These are phyloP conservation scores for Fagopyrum esculentum DNA, from an alignment of 148 eudicot genomes.

Conservation along the genomic window DNA sequence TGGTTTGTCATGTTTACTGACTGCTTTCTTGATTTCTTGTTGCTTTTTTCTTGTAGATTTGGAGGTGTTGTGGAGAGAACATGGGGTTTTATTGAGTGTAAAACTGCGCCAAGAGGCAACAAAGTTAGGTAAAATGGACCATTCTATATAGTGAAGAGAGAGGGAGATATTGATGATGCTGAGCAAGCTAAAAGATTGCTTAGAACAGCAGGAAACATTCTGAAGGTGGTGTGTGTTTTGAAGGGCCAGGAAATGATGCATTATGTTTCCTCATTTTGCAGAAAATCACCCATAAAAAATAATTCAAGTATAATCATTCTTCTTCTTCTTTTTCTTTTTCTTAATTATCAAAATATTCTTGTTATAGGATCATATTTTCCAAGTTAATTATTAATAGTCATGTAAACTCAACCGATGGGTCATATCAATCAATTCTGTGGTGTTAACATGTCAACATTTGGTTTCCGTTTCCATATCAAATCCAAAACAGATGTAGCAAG, in stretches of 20 bases:
- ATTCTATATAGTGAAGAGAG: neutral
- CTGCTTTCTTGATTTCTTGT: neutral
- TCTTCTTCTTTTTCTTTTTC: no score
- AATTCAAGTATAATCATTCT: no score
- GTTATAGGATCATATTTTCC: no score
- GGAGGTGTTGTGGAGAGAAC: constrained; percentile 9
- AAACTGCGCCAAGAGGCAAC: neutral
- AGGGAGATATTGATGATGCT: constrained; percentile 9
- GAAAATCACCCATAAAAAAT: no score
- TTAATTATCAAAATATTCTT: no score
- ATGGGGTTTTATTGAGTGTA: constrained; percentile 16
- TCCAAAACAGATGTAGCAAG: constrained; percentile 8
- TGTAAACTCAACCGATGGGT: no score
- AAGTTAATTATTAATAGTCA: no score
- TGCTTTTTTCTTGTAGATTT: neutral
- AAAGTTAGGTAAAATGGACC: constrained; percentile 27
- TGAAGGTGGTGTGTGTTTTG: constrained; percentile 7
- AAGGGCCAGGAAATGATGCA: constrained; percentile 6
- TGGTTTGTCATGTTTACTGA: constrained; percentile 18
- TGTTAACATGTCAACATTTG: neutral
- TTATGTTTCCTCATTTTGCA: neutral
- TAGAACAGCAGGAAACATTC: constrained; percentile 29
- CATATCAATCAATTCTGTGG: neutral
- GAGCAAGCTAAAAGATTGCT: constrained; percentile 27
- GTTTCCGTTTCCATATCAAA: constrained; percentile 4